These are phyloP conservation scores for Gyromitra esculenta DNA, from an alignment of 2,329 filamentous ascomycete species.

Conservation along the genomic window DNA sequence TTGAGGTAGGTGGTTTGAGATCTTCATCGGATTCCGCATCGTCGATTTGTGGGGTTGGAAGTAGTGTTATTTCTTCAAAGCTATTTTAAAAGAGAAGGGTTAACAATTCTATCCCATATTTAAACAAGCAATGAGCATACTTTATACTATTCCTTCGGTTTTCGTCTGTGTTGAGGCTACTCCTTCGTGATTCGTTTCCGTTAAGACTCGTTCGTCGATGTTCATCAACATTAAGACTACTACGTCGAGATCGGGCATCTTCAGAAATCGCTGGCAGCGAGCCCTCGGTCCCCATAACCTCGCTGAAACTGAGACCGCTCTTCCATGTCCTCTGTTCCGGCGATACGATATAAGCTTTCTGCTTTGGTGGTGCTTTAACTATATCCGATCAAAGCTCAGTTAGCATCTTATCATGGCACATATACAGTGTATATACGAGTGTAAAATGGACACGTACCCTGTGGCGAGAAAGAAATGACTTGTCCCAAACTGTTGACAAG, in stretches of 20 bases:
- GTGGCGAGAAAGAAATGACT: conserved; percentile 40
- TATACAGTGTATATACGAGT: not conserved
- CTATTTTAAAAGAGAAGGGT: conserved; percentile 9
- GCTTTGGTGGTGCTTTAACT: conserved; percentile 32
- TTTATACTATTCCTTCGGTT: conserved; percentile 35
- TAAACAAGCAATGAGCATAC: conserved; percentile 8
- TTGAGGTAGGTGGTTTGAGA: conserved; percentile 52
- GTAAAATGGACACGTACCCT: conserved; percentile 20
- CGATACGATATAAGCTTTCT: conserved; percentile 32
- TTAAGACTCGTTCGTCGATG: conserved; percentile 43
- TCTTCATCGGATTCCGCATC: conserved; percentile 52
- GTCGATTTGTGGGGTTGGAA: conserved; percentile 35
- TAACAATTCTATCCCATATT: conserved; percentile 24
- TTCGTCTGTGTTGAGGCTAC: conserved; percentile 36
- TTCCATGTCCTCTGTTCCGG: conserved; percentile 45
- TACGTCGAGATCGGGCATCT: conserved; percentile 50
- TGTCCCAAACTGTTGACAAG: conserved; percentile 71
- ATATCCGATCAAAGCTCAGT: conserved; percentile 12
- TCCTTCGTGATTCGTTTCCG: conserved; percentile 36
- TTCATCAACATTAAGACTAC: conserved; percentile 47
- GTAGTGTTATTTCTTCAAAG: conserved; percentile 48
- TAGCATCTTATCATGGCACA: not conserved
- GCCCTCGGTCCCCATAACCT: conserved; percentile 45
- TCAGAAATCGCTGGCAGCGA: conserved; percentile 51
- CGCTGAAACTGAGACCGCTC: conserved; percentile 46